These are phyloP conservation scores for Podaxis sp. DNA, from an alignment of 768 basidiomycete genomes.

Conservation along the genomic window DNA sequence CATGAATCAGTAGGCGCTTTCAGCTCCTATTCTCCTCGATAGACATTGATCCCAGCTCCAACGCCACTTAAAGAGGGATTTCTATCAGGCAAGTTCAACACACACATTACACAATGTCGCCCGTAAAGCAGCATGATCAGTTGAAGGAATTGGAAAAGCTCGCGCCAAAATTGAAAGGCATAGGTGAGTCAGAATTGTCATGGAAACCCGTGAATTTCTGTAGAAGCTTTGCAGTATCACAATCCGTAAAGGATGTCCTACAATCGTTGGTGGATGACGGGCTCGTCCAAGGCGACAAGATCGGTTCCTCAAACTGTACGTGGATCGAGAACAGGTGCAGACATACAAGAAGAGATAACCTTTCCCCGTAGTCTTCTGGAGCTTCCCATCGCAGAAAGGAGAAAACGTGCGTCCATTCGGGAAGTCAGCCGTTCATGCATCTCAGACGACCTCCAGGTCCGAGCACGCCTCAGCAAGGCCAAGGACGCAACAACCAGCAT, in stretches of 20 bases:
- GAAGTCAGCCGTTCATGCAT: constrained; percentile 2
- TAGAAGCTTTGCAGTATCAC: constrained; percentile 55
- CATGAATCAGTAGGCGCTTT: constrained; percentile 69
- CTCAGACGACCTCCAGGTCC: constrained; percentile 41
- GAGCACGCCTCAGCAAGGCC: constrained; percentile 48
- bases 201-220: neutral
- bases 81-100: constrained; percentile 37
- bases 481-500: constrained; percentile 43
- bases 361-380: constrained; percentile 78
- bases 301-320: constrained; percentile 92
- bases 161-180: constrained; percentile 86
- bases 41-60: neutral
- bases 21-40: neutral
- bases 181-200: constrained; percentile 48
- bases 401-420: constrained; percentile 51
- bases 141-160: constrained; percentile 93
- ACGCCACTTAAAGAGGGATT: constrained; percentile 61
- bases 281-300: constrained; percentile 86
- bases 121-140: constrained; percentile 30
- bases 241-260: constrained; percentile 89
- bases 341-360: constrained; percentile 20
- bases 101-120: no score
- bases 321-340: constrained; percentile 17
- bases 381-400: constrained; percentile 88
- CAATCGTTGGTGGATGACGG: constrained; percentile 87